These are phyloP conservation scores for Leonotis leonurus DNA, from an alignment of 257 asterid genomes.

Conservation along the genomic window DNA sequence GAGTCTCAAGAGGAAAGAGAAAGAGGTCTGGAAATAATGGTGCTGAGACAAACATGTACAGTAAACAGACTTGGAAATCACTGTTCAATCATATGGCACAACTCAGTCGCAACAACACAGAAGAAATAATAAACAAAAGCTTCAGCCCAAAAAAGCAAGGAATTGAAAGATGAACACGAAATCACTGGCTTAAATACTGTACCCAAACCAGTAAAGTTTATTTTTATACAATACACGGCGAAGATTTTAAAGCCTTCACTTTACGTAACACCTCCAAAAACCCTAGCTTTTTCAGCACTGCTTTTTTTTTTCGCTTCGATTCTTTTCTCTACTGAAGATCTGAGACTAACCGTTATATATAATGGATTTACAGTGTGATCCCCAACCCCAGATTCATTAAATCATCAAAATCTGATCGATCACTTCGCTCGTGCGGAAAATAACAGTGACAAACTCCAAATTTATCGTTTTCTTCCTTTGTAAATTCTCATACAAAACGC, in stretches of 20 bases:
- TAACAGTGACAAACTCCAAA: background rate
- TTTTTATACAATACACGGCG: too few relatives aligned
- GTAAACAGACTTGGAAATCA: slow-evolving; percentile 18
- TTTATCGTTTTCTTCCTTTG: background rate
- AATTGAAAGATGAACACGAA: slow-evolving; percentile 4
- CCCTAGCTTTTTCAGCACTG: slow-evolving; percentile 27
- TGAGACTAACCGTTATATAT: too few relatives aligned
- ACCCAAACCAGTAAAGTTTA: background rate
- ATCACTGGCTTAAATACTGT: slow-evolving; percentile 12
- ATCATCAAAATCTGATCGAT: background rate
- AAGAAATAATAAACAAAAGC: slow-evolving; percentile 1
- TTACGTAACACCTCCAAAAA: slow-evolving; percentile 8
- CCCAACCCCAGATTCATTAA: slow-evolving; percentile 8
- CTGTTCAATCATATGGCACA: slow-evolving; percentile 25
- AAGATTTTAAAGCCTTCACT: too few relatives aligned
- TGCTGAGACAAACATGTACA: slow-evolving; percentile 31
- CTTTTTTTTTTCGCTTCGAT: background rate
- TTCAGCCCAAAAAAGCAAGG: slow-evolving; percentile 16
- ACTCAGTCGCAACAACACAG: slow-evolving; percentile 1
- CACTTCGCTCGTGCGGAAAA: background rate
- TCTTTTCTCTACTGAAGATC: background rate
- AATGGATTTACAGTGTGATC: slow-evolving; percentile 15
- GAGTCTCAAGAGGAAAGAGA: slow-evolving; percentile 22
- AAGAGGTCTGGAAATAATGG: slow-evolving; percentile 16
- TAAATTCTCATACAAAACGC: background rate